A percentile compares a stretch with the other conserved stretches of the same genome.
Evolutionary conservation across 768 basidiomycete species (phyloP).

Genomic region (Strobilomyces confusus): DNA sequence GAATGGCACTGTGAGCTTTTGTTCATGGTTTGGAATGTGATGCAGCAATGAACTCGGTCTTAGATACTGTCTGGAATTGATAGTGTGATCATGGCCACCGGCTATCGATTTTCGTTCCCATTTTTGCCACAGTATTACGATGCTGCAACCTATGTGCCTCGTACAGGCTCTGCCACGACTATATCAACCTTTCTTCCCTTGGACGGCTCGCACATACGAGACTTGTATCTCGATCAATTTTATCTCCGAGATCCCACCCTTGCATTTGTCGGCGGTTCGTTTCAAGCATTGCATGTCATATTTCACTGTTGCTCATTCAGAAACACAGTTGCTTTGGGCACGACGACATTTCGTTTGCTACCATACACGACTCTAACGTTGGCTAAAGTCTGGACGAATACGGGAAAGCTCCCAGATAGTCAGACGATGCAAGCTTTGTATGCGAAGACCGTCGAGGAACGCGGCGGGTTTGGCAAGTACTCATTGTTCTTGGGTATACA

Average conservation of each 20-base stretch:
- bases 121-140: conserved; percentile 19
- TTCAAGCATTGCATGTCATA: background rate
- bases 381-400: conserved; percentile 15
- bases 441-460: conserved; percentile 1
- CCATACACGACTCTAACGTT: conserved; percentile 7
- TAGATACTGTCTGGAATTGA: conserved; percentile 4
- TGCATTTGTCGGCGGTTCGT: conserved; percentile 10
- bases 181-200: conserved; percentile 4
- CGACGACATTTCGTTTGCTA: background rate
- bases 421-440: conserved; percentile 1
- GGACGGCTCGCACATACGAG: conserved; percentile 6
- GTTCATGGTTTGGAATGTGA: background rate
- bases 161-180: background rate
- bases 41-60: background rate
- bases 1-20: conserved; percentile 13
- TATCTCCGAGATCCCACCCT: conserved; percentile 13
- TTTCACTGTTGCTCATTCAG: background rate
- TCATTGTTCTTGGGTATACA: background rate
- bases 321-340: background rate
- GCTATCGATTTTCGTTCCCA: conserved; percentile 10
- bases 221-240: conserved; percentile 15
- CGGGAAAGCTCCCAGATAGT: conserved; percentile 7
- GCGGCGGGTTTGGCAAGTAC: conserved; percentile 14
- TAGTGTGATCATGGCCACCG: conserved; percentile 12
- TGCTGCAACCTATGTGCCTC: background rate